Evolutionary conservation across 768 basidiomycete genomes (phyloP), one percentile per base, ranked within the genome.

Genomic region (Trichaptum fuscoviolaceum): DNA sequence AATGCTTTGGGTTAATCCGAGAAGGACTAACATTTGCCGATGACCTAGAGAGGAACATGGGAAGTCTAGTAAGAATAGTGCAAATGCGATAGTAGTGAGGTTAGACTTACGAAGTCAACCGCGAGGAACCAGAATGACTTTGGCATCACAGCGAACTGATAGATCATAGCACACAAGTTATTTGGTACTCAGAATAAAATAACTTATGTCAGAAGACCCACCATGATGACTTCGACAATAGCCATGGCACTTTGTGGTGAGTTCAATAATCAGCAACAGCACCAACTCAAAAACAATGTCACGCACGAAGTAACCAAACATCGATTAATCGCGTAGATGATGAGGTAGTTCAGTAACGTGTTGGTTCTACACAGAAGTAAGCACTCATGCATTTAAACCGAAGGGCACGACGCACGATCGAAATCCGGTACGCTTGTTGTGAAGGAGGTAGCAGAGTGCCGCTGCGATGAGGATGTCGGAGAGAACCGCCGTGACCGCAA

Each of bases 241-340:
- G 73, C 73, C 25, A 73, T 69, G 7, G 62, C 35, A 35, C 73
- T 74, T 24, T 2, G 58, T 20, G 10, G 34, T 3, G 30, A 30
- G n/a, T n/a, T n/a, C n/a, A n/a, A n/a, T n/a, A n/a, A n/a, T n/a
- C n/a, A n/a, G n/a, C n/a, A n/a, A n/a, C n/a, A n/a, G n/a, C n/a
- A n/a, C n/a, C n/a, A n/a, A n/a, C n/a, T n/a, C n/a, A n/a, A n/a
- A n/a, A n/a, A n/a, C n/a, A n/a, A n/a, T 26, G 20, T 17, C 3
- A 74, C 81, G 64, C 67, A 83, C 82, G 81, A 80, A 34, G 83
- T 83, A 52, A 84, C 70, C 15, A 84, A 67, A 65, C 82, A 83
- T 6, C 82, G 82, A 67, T 83, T 83, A 68, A 84, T 81, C 5
- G 83, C 80, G 67, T 81, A 84, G 26, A 84, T 71, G 5, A 83